These are phyloP conservation scores for Psilocybe tampanensis DNA, from an alignment of 768 basidiomycete species.

Conservation along the genomic window DNA sequence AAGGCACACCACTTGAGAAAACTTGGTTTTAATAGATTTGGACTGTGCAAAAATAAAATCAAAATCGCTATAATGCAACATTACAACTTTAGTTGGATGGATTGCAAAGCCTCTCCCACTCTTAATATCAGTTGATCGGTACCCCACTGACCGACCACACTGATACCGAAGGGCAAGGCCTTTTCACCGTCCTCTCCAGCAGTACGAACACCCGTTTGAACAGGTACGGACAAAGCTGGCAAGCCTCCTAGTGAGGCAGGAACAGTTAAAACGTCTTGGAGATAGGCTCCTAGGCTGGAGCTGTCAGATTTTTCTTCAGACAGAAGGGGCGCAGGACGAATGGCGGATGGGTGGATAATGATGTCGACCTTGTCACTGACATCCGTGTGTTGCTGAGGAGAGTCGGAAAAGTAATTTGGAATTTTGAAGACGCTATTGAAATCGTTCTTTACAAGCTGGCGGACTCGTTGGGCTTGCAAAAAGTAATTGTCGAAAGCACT, in stretches of 20 bases:
- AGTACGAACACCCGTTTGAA: background rate
- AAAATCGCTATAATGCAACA: too few relatives aligned
- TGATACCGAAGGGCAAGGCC: constrained; percentile 84
- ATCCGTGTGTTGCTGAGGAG: background rate
- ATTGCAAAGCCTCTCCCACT: constrained; percentile 41
- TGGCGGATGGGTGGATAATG: constrained; percentile 85
- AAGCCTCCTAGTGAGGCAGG: constrained; percentile 91
- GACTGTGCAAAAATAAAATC: too few relatives aligned
- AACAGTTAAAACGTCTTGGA: constrained; percentile 91
- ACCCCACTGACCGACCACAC: constrained; percentile 89
- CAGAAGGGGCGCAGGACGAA: constrained; percentile 78
- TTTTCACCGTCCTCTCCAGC: constrained; percentile 34
- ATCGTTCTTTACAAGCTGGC: constrained; percentile 70
- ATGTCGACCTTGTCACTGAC: constrained; percentile 62
- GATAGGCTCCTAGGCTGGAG: constrained; percentile 58
- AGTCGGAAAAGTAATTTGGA: constrained; percentile 48
- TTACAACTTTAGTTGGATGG: background rate
- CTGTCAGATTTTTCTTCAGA: constrained; percentile 10
- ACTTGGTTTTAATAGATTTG: too few relatives aligned
- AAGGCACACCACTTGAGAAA: too few relatives aligned
- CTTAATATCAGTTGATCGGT: constrained; percentile 59
- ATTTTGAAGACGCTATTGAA: constrained; percentile 70
- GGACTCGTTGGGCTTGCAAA: constrained; percentile 85
- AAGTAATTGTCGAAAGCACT: constrained; percentile 99
- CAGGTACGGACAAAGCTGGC: constrained; percentile 79